Conservation (phyloP, 345 rosid genomes). For the Laguncularia racemosa region DNA sequence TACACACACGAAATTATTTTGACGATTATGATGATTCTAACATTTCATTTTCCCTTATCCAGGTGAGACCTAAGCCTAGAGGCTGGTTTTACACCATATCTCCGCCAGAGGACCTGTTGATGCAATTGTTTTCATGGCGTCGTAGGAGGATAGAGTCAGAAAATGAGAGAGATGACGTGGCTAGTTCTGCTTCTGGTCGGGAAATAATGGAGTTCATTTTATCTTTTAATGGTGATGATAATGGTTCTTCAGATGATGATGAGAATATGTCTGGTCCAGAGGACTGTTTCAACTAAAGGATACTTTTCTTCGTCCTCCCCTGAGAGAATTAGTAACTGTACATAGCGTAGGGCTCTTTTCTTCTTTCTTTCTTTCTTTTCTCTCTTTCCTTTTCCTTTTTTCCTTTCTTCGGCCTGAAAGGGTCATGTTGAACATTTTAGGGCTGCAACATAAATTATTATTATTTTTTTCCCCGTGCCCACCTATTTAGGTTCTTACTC, state of each 20-base stretch:
- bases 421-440: too few species aligned
- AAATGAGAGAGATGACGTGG: not conserved
- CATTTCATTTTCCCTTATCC: slow-evolving; percentile 32
- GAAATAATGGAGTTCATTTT: slow-evolving; percentile 4
- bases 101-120: slow-evolving; percentile 7
- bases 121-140: slow-evolving; percentile 5
- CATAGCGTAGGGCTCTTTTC: not conserved
- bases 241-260: slow-evolving; percentile 4
- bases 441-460: too few species aligned
- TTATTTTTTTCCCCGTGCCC: too few species aligned
- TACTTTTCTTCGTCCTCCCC: not conserved
- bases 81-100: slow-evolving; percentile 12
- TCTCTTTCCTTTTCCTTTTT: not conserved
- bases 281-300: slow-evolving; percentile 8
- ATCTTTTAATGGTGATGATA: not conserved
- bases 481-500: too few species aligned
- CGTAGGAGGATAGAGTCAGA: slow-evolving; percentile 5
- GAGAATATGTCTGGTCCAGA: slow-evolving; percentile 5
- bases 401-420: too few species aligned
- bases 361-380: too few species aligned
- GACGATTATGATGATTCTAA: slow-evolving; percentile 19
- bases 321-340: not conserved
- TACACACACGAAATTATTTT: too few species aligned
- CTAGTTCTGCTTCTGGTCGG: not conserved
- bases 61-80: slow-evolving; percentile 51